Conservation (phyloP, 2,329 filamentous ascomycete genomes). For the Scopulariopsis brevicaulis region DNA sequence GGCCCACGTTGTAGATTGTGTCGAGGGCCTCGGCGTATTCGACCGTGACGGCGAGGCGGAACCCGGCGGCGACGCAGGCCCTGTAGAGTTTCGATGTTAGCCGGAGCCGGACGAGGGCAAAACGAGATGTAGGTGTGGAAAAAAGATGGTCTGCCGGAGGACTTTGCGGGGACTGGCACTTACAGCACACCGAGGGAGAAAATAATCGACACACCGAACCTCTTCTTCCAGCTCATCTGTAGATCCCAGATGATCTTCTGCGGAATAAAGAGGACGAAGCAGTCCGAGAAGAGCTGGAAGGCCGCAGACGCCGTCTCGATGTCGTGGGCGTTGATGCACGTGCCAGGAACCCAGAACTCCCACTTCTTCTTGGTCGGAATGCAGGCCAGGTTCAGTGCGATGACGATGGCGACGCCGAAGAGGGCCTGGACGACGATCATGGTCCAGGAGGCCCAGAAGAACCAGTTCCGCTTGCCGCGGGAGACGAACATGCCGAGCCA, state of each 20-base stretch:
- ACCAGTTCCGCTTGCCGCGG: constrained; percentile 12
- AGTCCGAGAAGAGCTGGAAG: constrained; percentile 18
- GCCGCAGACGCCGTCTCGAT: constrained; percentile 17
- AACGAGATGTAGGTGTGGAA: neutral
- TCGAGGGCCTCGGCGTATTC: constrained; percentile 17
- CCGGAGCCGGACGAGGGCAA: neutral
- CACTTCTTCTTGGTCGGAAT: constrained; percentile 19
- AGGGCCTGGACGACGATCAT: constrained; percentile 18
- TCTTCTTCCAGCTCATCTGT: constrained; percentile 17
- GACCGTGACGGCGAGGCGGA: constrained; percentile 22
- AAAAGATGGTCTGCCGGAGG: too few relatives aligned
- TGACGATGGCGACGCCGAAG: constrained; percentile 14
- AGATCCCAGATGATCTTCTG: constrained; percentile 18
- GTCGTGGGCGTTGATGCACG: constrained; percentile 16
- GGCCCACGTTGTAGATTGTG: constrained; percentile 22
- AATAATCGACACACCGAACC: constrained; percentile 17
- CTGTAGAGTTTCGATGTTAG: constrained; percentile 20
- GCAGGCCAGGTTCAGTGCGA: constrained; percentile 22
- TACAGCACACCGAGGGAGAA: constrained; percentile 19
- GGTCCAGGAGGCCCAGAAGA: constrained; percentile 21
- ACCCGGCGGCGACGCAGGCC: constrained; percentile 24
- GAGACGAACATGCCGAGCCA: constrained; percentile 26
- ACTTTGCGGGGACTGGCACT: constrained; percentile 1
- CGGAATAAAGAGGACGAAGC: constrained; percentile 17
- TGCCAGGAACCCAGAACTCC: constrained; percentile 17